Evolutionary conservation across 129 eudicot species (phyloP).

Genomic region (Artemisia annua): DNA sequence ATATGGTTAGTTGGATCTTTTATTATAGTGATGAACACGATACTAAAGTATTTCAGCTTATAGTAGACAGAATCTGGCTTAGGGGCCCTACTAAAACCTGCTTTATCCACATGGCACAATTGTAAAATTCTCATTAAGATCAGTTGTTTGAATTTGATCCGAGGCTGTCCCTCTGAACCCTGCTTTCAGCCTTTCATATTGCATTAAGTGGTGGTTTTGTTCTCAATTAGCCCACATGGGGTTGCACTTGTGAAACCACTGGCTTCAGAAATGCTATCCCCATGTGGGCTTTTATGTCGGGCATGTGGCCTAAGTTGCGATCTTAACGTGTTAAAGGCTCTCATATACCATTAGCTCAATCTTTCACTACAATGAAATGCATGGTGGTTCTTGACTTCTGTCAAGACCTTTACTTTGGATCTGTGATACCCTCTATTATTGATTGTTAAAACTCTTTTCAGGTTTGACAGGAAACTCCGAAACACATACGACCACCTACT

Average conservation of each 20-base stretch:
- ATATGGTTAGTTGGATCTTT: slow-evolving; percentile 69
- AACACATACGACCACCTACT: slow-evolving; percentile 94
- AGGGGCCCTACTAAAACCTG: not conserved
- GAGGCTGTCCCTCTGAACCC: slow-evolving; percentile 6
- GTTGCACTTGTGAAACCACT: too few relatives aligned
- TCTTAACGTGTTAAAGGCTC: not conserved
- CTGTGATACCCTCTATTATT: not conserved
- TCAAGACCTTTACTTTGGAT: not conserved
- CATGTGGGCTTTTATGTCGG: too few relatives aligned
- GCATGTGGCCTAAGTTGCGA: too few relatives aligned
- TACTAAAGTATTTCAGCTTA: not conserved
- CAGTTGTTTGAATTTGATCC: too few relatives aligned
- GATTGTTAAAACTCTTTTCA: slow-evolving; percentile 41
- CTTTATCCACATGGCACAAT: not conserved
- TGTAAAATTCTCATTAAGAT: not conserved
- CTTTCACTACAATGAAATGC: not conserved
- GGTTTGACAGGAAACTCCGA: slow-evolving; percentile 93
- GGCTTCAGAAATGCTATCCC: too few relatives aligned
- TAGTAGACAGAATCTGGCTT: not conserved
- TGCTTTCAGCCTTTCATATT: not conserved
- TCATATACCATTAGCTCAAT: slow-evolving; percentile 2
- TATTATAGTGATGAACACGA: slow-evolving; percentile 12
- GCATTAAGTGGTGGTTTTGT: slow-evolving; percentile 5
- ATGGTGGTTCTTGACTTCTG: slow-evolving; percentile 4
- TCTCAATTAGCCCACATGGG: not conserved